Base-by-base conservation (phyloP, 805 yeast genomes). In the Saccharomycopsis fibuligera region DNA sequence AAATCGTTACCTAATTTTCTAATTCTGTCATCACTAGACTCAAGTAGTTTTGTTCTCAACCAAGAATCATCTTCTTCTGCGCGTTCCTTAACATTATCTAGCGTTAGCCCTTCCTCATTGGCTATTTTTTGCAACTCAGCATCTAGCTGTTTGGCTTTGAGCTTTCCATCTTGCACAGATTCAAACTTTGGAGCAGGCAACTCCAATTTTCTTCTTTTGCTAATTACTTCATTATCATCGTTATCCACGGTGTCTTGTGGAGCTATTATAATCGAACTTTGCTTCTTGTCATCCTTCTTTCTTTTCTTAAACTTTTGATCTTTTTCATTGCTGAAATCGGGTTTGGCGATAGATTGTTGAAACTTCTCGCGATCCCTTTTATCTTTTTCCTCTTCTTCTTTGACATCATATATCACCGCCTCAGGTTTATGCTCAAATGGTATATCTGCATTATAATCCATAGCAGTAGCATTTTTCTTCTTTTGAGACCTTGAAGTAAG, bases 391-490 rank as follows among this genome's bases (percentile, higher is more conserved):
- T 65, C 64, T 60, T 90, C 97, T n/a, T 74, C 77, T 0, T 69
- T 58, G 0, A 81, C 78, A 58, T 85, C 90, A 60, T 82, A 86
- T 19, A 77, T 64, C 0, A 96, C 96, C 0, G 66, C 68, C 3
- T 71, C 74, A 0, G 95, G 91, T 14, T 64, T 65, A 51, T 78
- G 81, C 58, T 89, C 93, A 58, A 85, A 83, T 0, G 91, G 87
- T 8, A 90, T 78, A 57, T 86, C 96, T 1, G 79, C 83, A 60
- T 83, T 86, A 62, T 86, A 88, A 61, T 90, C 96, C 61, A 86
- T 77, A 51, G 81, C 83, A 30, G 76, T 76, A 56, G 74, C 74
- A 60, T 76, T 77, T 59, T 74, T 80, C 45, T 70, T 70, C 17
- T 72, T 71, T 53, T 70, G 74, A 43, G 81, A 62, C 31, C 60